phyloP scores from a whole-genome alignment of 495 filamentous ascomycete species.

The Podospora pseudoanserina region DNA sequence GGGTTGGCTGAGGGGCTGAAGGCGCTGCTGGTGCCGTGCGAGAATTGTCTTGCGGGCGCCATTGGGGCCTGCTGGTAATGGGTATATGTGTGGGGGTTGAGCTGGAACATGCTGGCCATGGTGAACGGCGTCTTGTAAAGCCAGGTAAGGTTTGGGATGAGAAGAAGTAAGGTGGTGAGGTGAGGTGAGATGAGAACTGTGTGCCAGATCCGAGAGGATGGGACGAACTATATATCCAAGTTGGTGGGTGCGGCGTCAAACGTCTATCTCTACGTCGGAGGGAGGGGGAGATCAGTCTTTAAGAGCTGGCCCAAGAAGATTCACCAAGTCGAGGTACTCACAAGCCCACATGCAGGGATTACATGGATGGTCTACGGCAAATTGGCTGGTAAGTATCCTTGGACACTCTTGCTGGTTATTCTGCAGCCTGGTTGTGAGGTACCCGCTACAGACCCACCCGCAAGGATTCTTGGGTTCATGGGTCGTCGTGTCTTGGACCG shows the following conservation, averaged over 20 bases:
- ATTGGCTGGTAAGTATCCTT: background rate
- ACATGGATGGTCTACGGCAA: slow-evolving; percentile 7
- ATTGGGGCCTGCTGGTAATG: slow-evolving; percentile 36
- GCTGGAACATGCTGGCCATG: slow-evolving; percentile 39
- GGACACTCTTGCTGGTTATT: slow-evolving; percentile 13
- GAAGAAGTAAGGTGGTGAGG: slow-evolving; percentile 10
- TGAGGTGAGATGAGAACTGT: slow-evolving; percentile 3
- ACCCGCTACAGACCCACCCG: slow-evolving; percentile 13
- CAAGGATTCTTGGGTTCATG: slow-evolving; percentile 12
- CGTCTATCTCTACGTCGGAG: background rate
- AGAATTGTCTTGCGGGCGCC: slow-evolving; percentile 55
- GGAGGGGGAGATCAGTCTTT: background rate
- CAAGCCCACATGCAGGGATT: slow-evolving; percentile 15
- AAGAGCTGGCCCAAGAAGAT: background rate
- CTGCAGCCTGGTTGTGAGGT: slow-evolving; percentile 25
- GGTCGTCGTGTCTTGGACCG: background rate
- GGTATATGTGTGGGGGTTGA: slow-evolving; percentile 43
- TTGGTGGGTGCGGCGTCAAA: slow-evolving; percentile 4
- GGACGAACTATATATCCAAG: slow-evolving; percentile 10
- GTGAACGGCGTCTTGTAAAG: background rate
- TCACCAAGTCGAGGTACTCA: background rate
- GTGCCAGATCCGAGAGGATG: slow-evolving; percentile 1
- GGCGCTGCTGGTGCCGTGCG: slow-evolving; percentile 84
- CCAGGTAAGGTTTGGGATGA: slow-evolving; percentile 1
- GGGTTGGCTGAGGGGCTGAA: slow-evolving; percentile 96